Percentiles rank a stretch among this genome's conserved stretches.
These are phyloP conservation scores for Yarrowia yakushimensis DNA, from an alignment of 805 yeast genomes.

Conservation along the genomic window DNA sequence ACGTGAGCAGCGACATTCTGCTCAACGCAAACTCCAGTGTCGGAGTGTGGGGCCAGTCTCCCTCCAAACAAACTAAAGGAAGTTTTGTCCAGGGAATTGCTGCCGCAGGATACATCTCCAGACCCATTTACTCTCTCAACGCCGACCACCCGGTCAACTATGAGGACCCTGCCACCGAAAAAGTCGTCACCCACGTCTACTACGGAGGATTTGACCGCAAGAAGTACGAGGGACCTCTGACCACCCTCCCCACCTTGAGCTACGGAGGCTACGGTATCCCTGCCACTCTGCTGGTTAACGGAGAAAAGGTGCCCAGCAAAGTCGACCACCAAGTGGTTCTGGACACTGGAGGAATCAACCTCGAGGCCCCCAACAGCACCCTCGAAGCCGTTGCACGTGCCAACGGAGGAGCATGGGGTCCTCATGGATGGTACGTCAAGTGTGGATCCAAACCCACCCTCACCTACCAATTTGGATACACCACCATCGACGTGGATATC, in stretches of 20 bases:
- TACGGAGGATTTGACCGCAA: background rate
- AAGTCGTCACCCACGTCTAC: background rate
- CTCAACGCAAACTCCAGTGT: background rate
- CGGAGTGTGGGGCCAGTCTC: background rate
- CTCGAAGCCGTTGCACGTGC: background rate
- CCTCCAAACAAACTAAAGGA: background rate
- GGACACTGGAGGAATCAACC: background rate
- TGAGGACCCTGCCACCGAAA: background rate
- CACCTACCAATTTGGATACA: background rate
- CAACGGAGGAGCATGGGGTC: background rate
- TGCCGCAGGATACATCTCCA: background rate
- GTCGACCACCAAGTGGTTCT: background rate
- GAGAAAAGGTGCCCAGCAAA: background rate
- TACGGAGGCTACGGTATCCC: background rate
- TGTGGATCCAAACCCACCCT: background rate
- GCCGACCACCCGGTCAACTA: background rate
- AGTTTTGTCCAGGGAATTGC: background rate
- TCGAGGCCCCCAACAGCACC: background rate
- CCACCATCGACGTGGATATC: background rate
- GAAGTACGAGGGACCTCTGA: constrained; percentile 3
- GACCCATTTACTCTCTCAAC: background rate
- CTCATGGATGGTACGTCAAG: background rate
- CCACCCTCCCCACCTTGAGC: background rate
- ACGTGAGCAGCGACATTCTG: background rate
- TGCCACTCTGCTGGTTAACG: background rate